Evolutionary conservation across 2,329 filamentous ascomycete species (phyloP), one percentile per base, ranked within the genome.

Genomic region (Xylariaceae sp.): DNA sequence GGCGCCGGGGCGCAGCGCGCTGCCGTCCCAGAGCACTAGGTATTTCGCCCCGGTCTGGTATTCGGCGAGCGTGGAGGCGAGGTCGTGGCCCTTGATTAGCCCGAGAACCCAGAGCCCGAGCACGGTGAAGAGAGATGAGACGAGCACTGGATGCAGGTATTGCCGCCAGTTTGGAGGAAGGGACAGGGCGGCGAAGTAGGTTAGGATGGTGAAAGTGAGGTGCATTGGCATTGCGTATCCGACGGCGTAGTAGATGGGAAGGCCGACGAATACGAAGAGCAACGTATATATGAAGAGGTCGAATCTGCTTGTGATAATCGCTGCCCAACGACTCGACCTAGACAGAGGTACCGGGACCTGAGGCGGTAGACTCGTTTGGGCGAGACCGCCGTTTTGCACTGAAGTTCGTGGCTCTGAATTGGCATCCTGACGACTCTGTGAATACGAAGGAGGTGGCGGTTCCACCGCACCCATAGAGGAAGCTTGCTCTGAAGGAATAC

Each of bases 71-170:
- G 77, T 74, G 0, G 70, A 60, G 7, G 67, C 48, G 1, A 87
- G 72, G 9, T 57, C 65, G 12, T 77, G 68, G n/a, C 75, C 73
- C 2, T 71, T 70, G 14, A 75, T 73, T 2, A 80, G 72, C 0
- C 80, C 81, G 2, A 86, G 72, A 7, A 80, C 70, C 78, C 81
- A 86, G 55, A 86, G 71, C 1, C 73, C 70, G 1, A 86, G 68
- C 7, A 85, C 77, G 1, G 81, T 82, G 57, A 81, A 63, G 10
- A 80, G 74, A 1, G 84, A 81, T 0, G 81, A 81, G 7, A 84
- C 77, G 2, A 86, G 72, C 1, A 86, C 82, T 0, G 84, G 83
- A 65, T 87, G 84, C 2, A 86, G 72, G 61, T 82, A 79, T 42
- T 78, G 77, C 19, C 74, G 73, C 76, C 79, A 85, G 2, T 62